Evolutionary conservation across 2,329 filamentous ascomycete species (phyloP), one percentile per base, ranked within the genome.

Genomic region (Fusarium mangiferae): DNA sequence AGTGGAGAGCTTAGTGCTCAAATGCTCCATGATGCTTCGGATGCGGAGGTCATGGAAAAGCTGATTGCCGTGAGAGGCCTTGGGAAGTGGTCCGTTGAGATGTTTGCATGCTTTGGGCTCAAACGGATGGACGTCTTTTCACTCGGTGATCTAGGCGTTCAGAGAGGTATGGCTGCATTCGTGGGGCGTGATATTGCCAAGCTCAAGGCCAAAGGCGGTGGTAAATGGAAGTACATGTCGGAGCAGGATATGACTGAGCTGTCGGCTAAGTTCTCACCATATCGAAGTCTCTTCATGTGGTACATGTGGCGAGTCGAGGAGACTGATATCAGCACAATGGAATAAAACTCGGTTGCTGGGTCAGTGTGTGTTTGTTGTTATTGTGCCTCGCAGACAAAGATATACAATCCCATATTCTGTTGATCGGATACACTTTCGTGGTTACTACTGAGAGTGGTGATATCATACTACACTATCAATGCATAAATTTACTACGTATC

Each of bases 181-280:
- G 87, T 91, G 54, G 96, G 96, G 3, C 90, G 90, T 67, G 94
- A 98, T 80, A 91, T 98, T 28, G 90, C 86, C 51, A 97, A 96
- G 83, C 84, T 98, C 67, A 98, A 97, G 84, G 86, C 85, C 41
- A 91, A 91, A 33, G 92, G 92, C 38, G 92, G 92, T 38, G 93
- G 94, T 49, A 98, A 98, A 85, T 98, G 95, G 92, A 98, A 98
- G 86, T 99, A 98, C 82, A 98, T 98, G 95, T 89, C 88, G 41
- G 96, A 98, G 84, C 89, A 91, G 80, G 96, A 98, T 69, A 98
- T 99, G 96, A 81, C 92, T 69, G 93, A 95, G 74, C 87, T 94
- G 73, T 91, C 94, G 18, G 93, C 92, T 65, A 90, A 87, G 79
- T 99, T 97, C 82, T 88, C 89, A 66, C 96, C 96, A 7, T 98